Evolutionary conservation across 2,329 filamentous ascomycete species (phyloP).

Genomic region (Dactylonectria estremocensis): DNA sequence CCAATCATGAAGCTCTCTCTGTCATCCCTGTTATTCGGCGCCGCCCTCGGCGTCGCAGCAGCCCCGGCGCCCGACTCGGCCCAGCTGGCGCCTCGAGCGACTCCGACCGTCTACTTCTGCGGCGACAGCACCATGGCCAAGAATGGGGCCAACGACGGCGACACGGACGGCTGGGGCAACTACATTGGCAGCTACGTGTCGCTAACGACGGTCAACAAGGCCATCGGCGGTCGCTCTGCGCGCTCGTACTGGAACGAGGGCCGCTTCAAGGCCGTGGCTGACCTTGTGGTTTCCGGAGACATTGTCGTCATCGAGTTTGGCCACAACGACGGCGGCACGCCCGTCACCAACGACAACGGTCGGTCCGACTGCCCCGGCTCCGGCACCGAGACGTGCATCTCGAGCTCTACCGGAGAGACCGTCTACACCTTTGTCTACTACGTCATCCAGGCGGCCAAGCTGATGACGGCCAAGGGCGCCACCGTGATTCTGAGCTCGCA

Average conservation of each 20-base stretch:
- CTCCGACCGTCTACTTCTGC: constrained; percentile 66
- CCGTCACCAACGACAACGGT: constrained; percentile 70
- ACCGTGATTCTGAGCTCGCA: constrained; percentile 72
- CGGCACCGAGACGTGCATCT: constrained; percentile 67
- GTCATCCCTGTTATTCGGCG: constrained; percentile 36
- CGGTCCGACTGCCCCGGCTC: constrained; percentile 72
- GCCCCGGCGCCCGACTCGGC: constrained; percentile 21
- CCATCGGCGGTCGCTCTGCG: constrained; percentile 76
- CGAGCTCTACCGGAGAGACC: constrained; percentile 56
- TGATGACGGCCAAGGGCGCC: constrained; percentile 70
- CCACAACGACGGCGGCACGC: constrained; percentile 78
- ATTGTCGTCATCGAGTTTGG: constrained; percentile 81
- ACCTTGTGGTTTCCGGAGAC: constrained; percentile 69
- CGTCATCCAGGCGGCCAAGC: constrained; percentile 69
- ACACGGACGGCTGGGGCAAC: constrained; percentile 72
- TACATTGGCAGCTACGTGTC: constrained; percentile 68
- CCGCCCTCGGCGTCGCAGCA: constrained; percentile 33
- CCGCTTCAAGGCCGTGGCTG: constrained; percentile 72
- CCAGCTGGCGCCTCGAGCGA: constrained; percentile 25
- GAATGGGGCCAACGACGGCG: constrained; percentile 58
- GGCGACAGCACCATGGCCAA: constrained; percentile 75
- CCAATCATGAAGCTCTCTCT: constrained; percentile 43
- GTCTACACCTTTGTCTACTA: constrained; percentile 75
- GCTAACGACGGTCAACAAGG: constrained; percentile 70
- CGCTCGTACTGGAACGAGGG: constrained; percentile 78